Percentiles rank a stretch among this genome's conserved stretches.
These are phyloP conservation scores for Neofusicoccum ribis DNA, from an alignment of 2,329 filamentous ascomycete species.

Conservation along the genomic window DNA sequence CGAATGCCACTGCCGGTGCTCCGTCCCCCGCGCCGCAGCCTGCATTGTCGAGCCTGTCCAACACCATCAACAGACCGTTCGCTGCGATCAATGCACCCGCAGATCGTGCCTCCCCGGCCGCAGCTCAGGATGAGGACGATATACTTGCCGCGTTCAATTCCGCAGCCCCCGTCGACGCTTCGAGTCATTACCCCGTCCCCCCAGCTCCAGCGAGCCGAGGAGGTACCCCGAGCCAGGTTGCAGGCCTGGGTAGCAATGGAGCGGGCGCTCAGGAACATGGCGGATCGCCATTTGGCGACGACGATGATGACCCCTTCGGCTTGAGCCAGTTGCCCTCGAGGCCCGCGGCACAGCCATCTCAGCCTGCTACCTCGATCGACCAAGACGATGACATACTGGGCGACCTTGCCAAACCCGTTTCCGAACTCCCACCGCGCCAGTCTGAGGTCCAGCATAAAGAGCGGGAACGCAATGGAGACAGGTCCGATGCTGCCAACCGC, in stretches of 20 bases:
- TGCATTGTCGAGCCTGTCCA: conserved; percentile 42
- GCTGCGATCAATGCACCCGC: conserved; percentile 34
- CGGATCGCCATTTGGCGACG: conserved; percentile 47
- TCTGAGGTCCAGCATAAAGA: conserved; percentile 20
- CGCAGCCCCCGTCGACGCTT: conserved; percentile 58
- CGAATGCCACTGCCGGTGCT: conserved; percentile 40
- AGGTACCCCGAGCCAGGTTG: not conserved
- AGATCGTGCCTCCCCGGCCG: conserved; percentile 23
- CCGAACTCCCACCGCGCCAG: conserved; percentile 47
- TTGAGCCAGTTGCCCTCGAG: conserved; percentile 61
- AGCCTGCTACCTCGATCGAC: conserved; percentile 22
- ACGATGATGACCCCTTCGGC: conserved; percentile 86
- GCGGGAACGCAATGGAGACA: not conserved
- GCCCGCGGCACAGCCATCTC: conserved; percentile 31
- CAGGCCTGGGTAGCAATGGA: not conserved
- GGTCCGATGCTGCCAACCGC: conserved; percentile 18
- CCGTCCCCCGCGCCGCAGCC: conserved; percentile 27
- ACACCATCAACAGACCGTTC: conserved; percentile 42
- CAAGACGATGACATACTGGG: conserved; percentile 62
- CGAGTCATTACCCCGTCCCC: conserved; percentile 58
- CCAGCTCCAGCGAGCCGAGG: conserved; percentile 33
- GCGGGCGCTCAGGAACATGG: conserved; percentile 26
- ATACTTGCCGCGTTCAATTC: conserved; percentile 63
- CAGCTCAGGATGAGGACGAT: conserved; percentile 54
- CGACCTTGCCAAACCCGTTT: conserved; percentile 59